Percentiles rank a stretch among this genome's conserved stretches.
phyloP scores from a whole-genome alignment of 2,329 filamentous ascomycete species.

The Salinomyces thailandicus region DNA sequence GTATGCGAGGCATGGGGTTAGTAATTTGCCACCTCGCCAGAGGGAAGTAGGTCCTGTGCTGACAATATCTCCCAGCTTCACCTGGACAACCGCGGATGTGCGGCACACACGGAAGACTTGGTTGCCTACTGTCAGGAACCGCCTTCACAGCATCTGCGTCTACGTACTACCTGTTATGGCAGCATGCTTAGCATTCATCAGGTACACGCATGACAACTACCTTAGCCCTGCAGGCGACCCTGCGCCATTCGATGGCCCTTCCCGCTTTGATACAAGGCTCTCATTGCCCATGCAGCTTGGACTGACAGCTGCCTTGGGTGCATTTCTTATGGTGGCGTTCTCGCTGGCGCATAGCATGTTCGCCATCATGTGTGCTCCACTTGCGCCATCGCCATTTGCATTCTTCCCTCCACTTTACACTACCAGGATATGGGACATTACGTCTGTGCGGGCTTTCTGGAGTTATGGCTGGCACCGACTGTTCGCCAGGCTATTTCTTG shows the following conservation, averaged over 20 bases:
- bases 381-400: conserved; percentile 32
- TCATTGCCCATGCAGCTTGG: conserved; percentile 26
- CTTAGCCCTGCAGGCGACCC: conserved; percentile 13
- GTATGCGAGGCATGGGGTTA: conserved; percentile 34
- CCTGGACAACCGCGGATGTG: conserved; percentile 37
- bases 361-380: conserved; percentile 30
- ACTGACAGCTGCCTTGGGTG: conserved; percentile 32
- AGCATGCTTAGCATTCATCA: conserved; percentile 27
- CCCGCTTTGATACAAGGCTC: conserved; percentile 13
- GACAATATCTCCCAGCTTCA: conserved; percentile 20
- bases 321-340: conserved; percentile 36
- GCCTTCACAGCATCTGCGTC: conserved; percentile 31
- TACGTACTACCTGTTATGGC: conserved; percentile 30
- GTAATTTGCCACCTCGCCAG: neutral
- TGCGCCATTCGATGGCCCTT: conserved; percentile 25
- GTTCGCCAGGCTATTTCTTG: conserved; percentile 35
- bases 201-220: conserved; percentile 24
- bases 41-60: neutral
- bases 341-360: conserved; percentile 33
- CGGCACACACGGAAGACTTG: conserved; percentile 35
- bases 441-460: conserved; percentile 32
- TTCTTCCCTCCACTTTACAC: conserved; percentile 39
- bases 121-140: conserved; percentile 31
- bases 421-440: conserved; percentile 32
- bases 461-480: conserved; percentile 37